Evolutionary conservation across 2,329 filamentous ascomycete species (phyloP), one percentile per base, ranked within the genome.

Genomic region (Ceratocystis cubensis): DNA sequence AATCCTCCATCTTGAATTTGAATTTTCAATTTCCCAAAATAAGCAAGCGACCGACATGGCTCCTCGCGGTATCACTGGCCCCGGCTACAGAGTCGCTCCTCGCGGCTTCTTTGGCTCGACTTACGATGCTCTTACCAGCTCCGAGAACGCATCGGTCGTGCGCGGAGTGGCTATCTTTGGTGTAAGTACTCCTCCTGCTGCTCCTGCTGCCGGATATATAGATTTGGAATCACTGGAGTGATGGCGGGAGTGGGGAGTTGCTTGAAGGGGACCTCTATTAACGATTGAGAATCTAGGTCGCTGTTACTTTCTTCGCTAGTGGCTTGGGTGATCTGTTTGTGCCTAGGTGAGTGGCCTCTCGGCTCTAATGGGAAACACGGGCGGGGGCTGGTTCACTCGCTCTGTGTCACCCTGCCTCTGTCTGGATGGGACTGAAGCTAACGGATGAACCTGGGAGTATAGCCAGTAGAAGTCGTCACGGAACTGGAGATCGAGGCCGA

Each of bases 131-230:
- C 72, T 88, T 72, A 88, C 84, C 66, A 82, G 82, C 33, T 75
- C 86, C 44, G 87, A 89, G 73, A 89, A 89, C 75, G 81, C 84
- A 62, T 82, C 84, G 66, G 82, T 88, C 66, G 86, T 89, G 68
- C 81, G 84, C 71, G 88, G 86, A 73, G 77, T 89, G 70, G 79
- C 83, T 70, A 75, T 88, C 71, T 89, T 89, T 73, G 85, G 85
- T 66, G 86, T 89, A 80, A 74, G 85, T 78, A 57, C 30, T 50
- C 56, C 25, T 22, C 6, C 6, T 7, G 30, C 6, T 7, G 6
- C 6, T 33, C 6, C 30, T 33, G 1, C 30, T 33, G 30, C 30
- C 7, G 37, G 13, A 10, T 8, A 65, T 2, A 46, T 20, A 1
- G 7, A 41, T 8, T 30, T 44, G 48, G 8, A n/a, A 22, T 30